phyloP scores from a whole-genome alignment of 495 filamentous ascomycete species.

The Hypoxylon crocopeplum region DNA sequence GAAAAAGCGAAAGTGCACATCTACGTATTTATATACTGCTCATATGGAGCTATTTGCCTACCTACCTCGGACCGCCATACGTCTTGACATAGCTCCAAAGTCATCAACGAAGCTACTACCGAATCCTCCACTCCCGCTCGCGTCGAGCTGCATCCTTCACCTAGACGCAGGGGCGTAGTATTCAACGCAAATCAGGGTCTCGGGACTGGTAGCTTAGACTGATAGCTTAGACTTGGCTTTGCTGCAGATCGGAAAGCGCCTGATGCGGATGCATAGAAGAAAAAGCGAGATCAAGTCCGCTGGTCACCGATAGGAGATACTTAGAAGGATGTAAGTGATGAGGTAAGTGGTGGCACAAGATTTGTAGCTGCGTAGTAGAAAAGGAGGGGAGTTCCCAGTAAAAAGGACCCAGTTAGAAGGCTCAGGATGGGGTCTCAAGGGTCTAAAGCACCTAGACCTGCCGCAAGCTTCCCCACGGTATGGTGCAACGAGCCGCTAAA shows the following conservation, averaged over 20 bases:
- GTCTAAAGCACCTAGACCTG: constrained; percentile 9
- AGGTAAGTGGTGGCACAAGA: constrained; percentile 21
- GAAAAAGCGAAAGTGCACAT: constrained; percentile 1
- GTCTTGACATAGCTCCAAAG: constrained; percentile 2
- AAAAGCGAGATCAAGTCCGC: constrained; percentile 2
- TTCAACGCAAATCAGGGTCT: constrained; percentile 25
- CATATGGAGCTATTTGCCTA: neutral
- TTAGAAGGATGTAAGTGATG: neutral
- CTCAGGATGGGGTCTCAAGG: constrained; percentile 16
- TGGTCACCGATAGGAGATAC: constrained; percentile 26
- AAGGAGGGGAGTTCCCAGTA: constrained; percentile 33
- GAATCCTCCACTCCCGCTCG: constrained; percentile 15
- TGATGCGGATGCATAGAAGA: constrained; percentile 22
- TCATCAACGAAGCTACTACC: constrained; percentile 25
- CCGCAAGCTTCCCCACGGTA: constrained; percentile 16
- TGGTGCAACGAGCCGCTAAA: constrained; percentile 31
- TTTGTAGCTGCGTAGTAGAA: neutral
- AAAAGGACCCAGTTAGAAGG: constrained; percentile 26
- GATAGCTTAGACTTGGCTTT: constrained; percentile 9
- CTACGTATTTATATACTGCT: constrained; percentile 25
- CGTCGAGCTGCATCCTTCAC: constrained; percentile 14
- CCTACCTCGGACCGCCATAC: neutral
- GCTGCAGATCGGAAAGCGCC: constrained; percentile 37
- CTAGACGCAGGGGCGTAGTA: constrained; percentile 26
- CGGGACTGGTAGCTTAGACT: constrained; percentile 1